Evolutionary conservation across 2,329 filamentous ascomycete species (phyloP).

Genomic region (Claviceps digitariae): DNA sequence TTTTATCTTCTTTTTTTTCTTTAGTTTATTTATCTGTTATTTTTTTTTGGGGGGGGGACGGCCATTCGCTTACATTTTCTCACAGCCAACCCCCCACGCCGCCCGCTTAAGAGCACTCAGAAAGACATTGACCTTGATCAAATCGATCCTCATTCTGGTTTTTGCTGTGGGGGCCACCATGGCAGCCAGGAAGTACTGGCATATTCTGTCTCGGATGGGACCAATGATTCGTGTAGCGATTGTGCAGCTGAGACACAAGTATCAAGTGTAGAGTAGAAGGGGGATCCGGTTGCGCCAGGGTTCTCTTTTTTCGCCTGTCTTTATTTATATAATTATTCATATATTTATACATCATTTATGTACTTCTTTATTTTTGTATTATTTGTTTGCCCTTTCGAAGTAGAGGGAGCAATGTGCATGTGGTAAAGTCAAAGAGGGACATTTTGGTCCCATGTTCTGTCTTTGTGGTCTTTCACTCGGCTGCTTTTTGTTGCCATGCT

Average conservation of each 20-base stretch:
- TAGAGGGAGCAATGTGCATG: too few species aligned
- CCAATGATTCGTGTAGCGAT: constrained; percentile 1
- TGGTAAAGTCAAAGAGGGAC: too few species aligned
- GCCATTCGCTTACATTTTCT: too few species aligned
- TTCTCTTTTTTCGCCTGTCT: too few species aligned
- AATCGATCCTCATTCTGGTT: not conserved
- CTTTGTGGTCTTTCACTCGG: too few species aligned
- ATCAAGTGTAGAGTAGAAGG: not conserved
- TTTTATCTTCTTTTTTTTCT: not conserved
- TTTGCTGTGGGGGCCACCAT: not conserved
- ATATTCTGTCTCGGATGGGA: constrained; percentile 1
- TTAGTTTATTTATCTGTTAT: too few species aligned
- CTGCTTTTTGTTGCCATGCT: not conserved
- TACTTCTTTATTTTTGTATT: too few species aligned
- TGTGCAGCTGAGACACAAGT: constrained; percentile 1
- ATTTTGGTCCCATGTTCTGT: too few species aligned
- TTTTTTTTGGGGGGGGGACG: too few species aligned
- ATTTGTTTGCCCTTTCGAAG: too few species aligned
- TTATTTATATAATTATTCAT: too few species aligned
- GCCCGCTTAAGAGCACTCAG: not conserved
- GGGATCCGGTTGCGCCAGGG: not conserved
- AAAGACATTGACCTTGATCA: not conserved
- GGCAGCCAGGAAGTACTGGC: constrained; percentile 2
- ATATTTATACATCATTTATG: too few species aligned
- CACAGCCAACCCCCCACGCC: constrained; percentile 3